These are phyloP conservation scores for Globisporangium yorkense DNA, from an alignment of 352 stramenopile genomes.

Conservation along the genomic window DNA sequence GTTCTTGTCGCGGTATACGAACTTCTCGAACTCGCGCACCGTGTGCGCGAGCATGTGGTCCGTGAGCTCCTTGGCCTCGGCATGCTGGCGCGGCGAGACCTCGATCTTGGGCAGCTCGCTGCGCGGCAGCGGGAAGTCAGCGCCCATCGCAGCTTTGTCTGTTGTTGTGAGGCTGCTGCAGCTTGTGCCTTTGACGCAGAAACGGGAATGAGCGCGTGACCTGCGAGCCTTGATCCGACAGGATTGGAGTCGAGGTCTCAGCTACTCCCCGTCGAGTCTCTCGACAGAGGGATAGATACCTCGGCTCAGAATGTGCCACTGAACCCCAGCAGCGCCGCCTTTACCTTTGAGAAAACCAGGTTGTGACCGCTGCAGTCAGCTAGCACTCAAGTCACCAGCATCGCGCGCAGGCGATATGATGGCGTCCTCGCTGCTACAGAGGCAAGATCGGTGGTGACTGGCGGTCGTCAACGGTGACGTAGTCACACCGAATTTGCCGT, in stretches of 20 bases:
- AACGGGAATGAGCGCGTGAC: not conserved
- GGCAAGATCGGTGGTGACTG: too few species aligned
- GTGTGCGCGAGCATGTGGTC: conserved; percentile 34
- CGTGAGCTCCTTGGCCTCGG: conserved; percentile 33
- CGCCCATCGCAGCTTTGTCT: not conserved
- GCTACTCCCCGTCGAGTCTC: not conserved
- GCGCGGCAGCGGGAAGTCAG: conserved; percentile 42
- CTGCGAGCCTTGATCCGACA: not conserved
- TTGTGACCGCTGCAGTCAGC: too few species aligned
- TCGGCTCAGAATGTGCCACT: not conserved
- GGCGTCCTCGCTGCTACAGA: too few species aligned
- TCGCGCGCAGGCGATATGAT: too few species aligned
- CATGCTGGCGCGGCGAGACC: conserved; percentile 28
- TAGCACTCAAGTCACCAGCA: too few species aligned
- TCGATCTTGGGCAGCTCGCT: conserved; percentile 36
- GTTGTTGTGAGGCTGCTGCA: too few species aligned
- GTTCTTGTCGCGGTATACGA: conserved; percentile 23
- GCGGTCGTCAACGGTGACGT: too few species aligned
- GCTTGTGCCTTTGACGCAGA: not conserved
- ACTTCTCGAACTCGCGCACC: conserved; percentile 41
- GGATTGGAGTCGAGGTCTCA: not conserved
- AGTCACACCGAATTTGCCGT: not conserved
- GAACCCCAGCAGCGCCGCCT: not conserved
- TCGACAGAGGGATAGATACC: not conserved
- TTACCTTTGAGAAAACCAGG: not conserved